Conservation (phyloP, 2,329 filamentous ascomycete species). For the Sordariomycetes sp. region DNA sequence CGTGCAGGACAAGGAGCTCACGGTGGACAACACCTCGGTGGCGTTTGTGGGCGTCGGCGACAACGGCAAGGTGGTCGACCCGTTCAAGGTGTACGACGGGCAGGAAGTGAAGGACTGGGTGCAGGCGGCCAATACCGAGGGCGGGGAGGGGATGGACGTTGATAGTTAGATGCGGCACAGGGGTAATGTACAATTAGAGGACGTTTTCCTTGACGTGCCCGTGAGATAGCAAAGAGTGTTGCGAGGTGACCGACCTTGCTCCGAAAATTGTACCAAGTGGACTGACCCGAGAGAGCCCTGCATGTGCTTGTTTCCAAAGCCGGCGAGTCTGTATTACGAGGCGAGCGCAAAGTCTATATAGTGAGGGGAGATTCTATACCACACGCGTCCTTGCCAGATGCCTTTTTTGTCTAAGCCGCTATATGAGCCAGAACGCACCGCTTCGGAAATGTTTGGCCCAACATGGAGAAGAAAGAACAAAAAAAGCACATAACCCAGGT, state of each 20-base stretch:
- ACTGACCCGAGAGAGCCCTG: no score
- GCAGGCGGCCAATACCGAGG: conserved; percentile 47
- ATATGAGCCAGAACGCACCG: background rate
- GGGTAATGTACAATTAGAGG: conserved; percentile 22
- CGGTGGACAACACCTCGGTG: conserved; percentile 91
- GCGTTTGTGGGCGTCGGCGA: conserved; percentile 62
- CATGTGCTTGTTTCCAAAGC: no score
- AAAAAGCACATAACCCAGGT: background rate
- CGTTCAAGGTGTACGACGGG: conserved; percentile 85
- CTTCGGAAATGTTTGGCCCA: background rate
- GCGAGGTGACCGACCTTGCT: background rate
- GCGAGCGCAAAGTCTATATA: no score
- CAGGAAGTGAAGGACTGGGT: conserved; percentile 79
- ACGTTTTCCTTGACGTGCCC: conserved; percentile 17
- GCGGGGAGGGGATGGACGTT: conserved; percentile 21
- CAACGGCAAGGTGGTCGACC: conserved; percentile 46
- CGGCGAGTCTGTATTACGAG: no score
- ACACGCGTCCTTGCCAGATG: background rate
- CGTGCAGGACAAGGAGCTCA: conserved; percentile 94
- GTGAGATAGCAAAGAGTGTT: conserved; percentile 1
- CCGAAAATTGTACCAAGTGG: background rate
- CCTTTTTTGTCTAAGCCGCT: background rate
- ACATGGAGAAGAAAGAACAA: background rate
- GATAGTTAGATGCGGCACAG: conserved; percentile 10
- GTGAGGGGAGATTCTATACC: no score